Evolutionary conservation across 2,329 filamentous ascomycete species (phyloP), one percentile per base, ranked within the genome.

Genomic region (Nothopassalora personata): DNA sequence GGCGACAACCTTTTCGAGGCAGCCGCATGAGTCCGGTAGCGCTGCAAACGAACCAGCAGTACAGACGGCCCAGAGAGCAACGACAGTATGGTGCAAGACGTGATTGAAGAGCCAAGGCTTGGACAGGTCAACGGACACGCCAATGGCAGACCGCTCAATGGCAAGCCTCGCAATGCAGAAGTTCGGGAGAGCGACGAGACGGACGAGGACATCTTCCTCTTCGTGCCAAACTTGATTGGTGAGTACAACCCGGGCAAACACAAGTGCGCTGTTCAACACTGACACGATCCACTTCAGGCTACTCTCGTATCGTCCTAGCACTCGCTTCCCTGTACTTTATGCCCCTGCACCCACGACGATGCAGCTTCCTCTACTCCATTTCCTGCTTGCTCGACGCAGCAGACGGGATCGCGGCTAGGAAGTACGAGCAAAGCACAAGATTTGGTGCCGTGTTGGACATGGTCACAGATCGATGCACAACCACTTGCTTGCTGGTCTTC

Each of bases 361-460:
- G 93, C 79, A 92, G 90, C 60, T 76, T 92, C 53, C 85, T 95
- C 56, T 99, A 99, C 81, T 93, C 87, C 73, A 79, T 99, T 60
- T 97, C 93, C 28, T 97, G 94, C 74, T 84, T 97, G 48, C 88
- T 99, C 65, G 94, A 99, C 74, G 94, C 93, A 49, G 84, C 97
- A 64, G 94, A 99, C 73, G 94, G 94, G 68, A 88, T 92, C 69
- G 92, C 92, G n/a, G 94, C 94, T 59, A 87, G 90, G 51, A 80
- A 84, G 69, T 87, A 93, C 73, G 85, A 96, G 70, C 94, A 99
- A 76, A 93, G 90, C 39, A 97, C 94, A 56, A 89, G 89, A 65
- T 99, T 99, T 74, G 94, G 94, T 64, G 94, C 93, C 33, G 93
- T 99, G 34, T 83, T 99, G 64, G 94, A 99, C 79, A 99, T 99